These are phyloP conservation scores for Cercospora berteroae DNA, from an alignment of 2,329 filamentous ascomycete species.

Conservation along the genomic window DNA sequence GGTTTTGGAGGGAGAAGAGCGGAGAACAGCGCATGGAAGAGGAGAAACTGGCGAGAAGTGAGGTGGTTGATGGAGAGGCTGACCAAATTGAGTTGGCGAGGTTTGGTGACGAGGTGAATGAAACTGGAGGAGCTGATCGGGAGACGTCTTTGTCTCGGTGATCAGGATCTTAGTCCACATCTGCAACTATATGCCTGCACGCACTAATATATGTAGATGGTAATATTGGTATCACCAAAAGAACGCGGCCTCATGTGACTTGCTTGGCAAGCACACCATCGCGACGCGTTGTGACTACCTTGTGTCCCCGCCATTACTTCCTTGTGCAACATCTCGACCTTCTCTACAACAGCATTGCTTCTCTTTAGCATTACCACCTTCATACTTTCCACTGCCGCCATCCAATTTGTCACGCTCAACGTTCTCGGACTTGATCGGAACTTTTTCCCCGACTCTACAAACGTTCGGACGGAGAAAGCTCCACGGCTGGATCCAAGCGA, in stretches of 20 bases:
- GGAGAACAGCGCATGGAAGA: background rate
- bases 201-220: too few relatives aligned
- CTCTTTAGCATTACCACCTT: background rate
- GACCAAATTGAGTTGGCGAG: too few relatives aligned
- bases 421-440: background rate
- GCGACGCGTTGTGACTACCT: background rate
- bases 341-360: background rate
- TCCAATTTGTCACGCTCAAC: background rate
- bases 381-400: background rate
- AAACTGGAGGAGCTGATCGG: background rate
- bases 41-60: background rate
- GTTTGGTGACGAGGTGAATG: too few relatives aligned
- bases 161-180: background rate
- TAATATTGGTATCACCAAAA: background rate
- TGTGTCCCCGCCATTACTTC: background rate
- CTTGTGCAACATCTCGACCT: background rate
- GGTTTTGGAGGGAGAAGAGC: background rate
- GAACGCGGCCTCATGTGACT: background rate
- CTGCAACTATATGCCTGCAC: too few relatives aligned
- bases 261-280: background rate
- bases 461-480: background rate
- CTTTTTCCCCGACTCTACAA: background rate
- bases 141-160: background rate
- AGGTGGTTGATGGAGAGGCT: too few relatives aligned
- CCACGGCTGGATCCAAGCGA: constrained; percentile 1